These are phyloP conservation scores for Chionographis japonica DNA, from an alignment of 106 monocot species.

Conservation along the genomic window DNA sequence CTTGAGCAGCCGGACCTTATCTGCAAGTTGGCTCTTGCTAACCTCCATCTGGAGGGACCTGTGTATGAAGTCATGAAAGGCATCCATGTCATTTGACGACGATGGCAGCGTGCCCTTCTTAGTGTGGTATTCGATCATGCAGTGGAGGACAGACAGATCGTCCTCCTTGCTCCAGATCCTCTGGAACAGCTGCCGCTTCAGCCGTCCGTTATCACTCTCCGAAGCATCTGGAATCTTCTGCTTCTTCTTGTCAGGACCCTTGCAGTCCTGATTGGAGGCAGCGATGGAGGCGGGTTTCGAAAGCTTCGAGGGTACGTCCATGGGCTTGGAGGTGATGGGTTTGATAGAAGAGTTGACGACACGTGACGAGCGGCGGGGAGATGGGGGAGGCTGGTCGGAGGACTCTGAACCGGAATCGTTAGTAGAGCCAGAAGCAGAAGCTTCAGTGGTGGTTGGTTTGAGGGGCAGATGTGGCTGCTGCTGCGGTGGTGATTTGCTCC, in stretches of 20 bases:
- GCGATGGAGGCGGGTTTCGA: not conserved
- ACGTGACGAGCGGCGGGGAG: constrained; percentile 1
- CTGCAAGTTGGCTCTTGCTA: constrained; percentile 23
- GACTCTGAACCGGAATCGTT: constrained; percentile 8
- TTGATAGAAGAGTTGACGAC: constrained; percentile 16
- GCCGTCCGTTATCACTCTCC: not conserved
- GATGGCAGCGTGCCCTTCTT: constrained; percentile 16
- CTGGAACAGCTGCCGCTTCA: constrained; percentile 12
- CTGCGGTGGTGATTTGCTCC: not conserved
- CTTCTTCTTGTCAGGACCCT: not conserved
- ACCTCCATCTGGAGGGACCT: constrained; percentile 15
- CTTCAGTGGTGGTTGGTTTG: not conserved
- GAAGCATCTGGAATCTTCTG: not conserved
- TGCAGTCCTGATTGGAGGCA: not conserved
- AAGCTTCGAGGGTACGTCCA: constrained; percentile 1
- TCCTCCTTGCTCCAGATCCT: constrained; percentile 35
- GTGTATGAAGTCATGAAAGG: constrained; percentile 15
- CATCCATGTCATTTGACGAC: constrained; percentile 6
- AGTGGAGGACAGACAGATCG: constrained; percentile 27
- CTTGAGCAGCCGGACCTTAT: constrained; percentile 47
- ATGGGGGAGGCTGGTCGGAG: not conserved
- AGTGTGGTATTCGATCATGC: constrained; percentile 16
- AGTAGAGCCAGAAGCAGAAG: not conserved
- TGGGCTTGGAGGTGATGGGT: constrained; percentile 18
- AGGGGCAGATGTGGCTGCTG: not conserved